Evolutionary conservation across 768 basidiomycete genomes (phyloP).

Genomic region (Lentinula aciculospora): DNA sequence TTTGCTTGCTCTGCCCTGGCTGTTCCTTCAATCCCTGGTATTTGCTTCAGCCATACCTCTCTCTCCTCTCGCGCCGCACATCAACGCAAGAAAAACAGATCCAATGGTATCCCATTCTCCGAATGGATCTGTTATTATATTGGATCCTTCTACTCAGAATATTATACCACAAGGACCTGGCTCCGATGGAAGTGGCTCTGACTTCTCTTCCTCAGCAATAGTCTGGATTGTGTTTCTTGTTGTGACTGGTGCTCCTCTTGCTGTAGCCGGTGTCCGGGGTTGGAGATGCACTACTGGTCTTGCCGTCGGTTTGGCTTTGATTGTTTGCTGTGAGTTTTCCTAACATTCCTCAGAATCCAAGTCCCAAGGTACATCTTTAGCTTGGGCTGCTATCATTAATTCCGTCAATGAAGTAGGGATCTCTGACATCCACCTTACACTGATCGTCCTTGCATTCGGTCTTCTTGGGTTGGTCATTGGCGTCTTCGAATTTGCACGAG

Average conservation of each 20-base stretch:
- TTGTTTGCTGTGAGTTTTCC: conserved; percentile 35
- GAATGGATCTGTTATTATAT: conserved; percentile 32
- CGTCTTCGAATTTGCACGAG: conserved; percentile 42
- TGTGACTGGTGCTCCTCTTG: conserved; percentile 46
- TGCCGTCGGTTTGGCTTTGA: conserved; percentile 44
- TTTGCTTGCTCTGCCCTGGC: neutral
- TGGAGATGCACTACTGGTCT: conserved; percentile 52
- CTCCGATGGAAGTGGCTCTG: conserved; percentile 53
- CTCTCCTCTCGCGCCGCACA: neutral
- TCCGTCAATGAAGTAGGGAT: conserved; percentile 41
- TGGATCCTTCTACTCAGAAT: conserved; percentile 37
- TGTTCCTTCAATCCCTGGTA: neutral
- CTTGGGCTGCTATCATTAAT: conserved; percentile 62
- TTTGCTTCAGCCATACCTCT: neutral
- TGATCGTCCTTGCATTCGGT: conserved; percentile 46
- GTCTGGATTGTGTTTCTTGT: conserved; percentile 56
- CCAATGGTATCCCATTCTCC: conserved; percentile 1
- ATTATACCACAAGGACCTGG: conserved; percentile 48
- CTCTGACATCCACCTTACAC: conserved; percentile 44
- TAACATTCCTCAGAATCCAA: neutral
- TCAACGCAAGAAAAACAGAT: neutral
- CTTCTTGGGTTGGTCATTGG: conserved; percentile 47
- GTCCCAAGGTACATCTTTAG: conserved; percentile 21
- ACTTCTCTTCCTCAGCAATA: conserved; percentile 40
- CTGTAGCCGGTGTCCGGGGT: conserved; percentile 50